Conservation (phyloP, 768 basidiomycete species). For the Phylloporus sp. region DNA sequence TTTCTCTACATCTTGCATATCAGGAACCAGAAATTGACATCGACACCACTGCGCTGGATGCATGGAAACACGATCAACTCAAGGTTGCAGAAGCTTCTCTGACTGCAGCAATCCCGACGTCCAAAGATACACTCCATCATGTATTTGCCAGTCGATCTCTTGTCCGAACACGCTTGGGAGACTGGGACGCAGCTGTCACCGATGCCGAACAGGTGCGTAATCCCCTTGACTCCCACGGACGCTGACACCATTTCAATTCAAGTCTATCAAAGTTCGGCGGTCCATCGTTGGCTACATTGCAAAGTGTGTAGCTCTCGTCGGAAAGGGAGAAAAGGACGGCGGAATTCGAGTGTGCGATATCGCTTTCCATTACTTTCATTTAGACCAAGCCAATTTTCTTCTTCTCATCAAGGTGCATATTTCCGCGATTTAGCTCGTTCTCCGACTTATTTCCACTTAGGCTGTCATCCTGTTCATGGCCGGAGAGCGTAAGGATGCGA, state of each 20-base stretch:
- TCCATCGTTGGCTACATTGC: neutral
- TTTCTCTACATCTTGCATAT: no score
- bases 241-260: neutral
- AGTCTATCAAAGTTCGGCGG: neutral
- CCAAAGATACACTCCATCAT: no score
- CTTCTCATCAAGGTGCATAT: neutral
- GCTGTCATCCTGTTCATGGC: constrained; percentile 5
- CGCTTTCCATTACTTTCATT: neutral
- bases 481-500: constrained; percentile 3
- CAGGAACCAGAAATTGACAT: neutral
- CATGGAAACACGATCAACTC: neutral
- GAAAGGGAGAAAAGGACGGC: neutral
- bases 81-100: neutral
- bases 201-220: neutral
- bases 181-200: neutral
- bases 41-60: neutral
- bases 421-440: neutral
- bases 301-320: neutral
- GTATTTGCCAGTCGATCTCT: neutral
- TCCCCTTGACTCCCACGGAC: neutral
- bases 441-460: neutral
- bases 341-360: neutral
- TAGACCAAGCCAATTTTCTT: neutral
- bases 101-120: neutral
- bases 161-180: neutral